Base-by-base conservation (phyloP, 257 asterid species). In the Plantago elongata region DNA sequence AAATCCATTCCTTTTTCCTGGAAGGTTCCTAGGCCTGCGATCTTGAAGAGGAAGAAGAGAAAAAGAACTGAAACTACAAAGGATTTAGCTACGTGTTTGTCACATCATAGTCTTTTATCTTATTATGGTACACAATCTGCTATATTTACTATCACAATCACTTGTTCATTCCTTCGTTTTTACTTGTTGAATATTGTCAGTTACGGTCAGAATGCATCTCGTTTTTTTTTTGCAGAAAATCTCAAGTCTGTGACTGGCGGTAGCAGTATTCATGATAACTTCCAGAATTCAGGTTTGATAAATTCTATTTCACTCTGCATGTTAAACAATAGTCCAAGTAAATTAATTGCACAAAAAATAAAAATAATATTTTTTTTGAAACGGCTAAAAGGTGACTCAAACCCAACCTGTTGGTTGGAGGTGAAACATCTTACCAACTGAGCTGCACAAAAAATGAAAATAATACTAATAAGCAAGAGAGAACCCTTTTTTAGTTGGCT, bases 71-170 rank as follows among this genome's bases (percentile, higher is more conserved):
- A 84, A 77, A 80, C 56, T 17, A 71, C 66, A 9, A 30, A 13
- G n/a, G 76, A 81, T 61, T 7, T 69, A 38, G 67, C 75, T 47
- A 42, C 79, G 40, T 76, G 77, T 56, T 74, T 86, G 89, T 81
- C 87, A 1, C 57, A 54, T 30, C 95, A 86, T 71, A 80, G 66
- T 75, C 60, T 86, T 14, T 81, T 86, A 42, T 86, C 91, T 11
- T 79, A 72, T 62, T 67, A 76, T 67, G 89, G 91, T 81, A 72
- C 57, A 17, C 40, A 13, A 8, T 60, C 43, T 13, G 3, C 48
- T 57, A 40, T 57, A 40, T 64, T n/a, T 17, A 11, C 51, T 43
- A 7, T 63, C 52, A 54, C 30, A 18, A 7, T 34, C 4, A 34
- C 40, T 34, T 34, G 2, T 34, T 34, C 4, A 34, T 34, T 34